Conservation (phyloP, 2,329 filamentous ascomycete genomes). For the Chrysoporthe puriensis region DNA sequence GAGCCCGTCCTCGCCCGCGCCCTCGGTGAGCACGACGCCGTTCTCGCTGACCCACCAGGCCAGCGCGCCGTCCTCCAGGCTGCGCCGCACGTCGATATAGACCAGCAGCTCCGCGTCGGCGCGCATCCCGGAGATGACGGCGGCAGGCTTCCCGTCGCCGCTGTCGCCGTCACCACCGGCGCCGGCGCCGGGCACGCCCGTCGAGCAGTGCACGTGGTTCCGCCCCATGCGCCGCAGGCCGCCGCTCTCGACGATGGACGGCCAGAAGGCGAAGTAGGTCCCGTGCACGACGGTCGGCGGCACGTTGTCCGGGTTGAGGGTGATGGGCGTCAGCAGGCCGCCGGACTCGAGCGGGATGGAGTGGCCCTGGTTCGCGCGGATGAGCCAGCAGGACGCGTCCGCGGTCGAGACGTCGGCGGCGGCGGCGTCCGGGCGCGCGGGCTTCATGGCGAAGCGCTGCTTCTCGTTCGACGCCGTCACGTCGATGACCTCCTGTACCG, state of each 20-base stretch:
- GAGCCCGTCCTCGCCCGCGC: constrained; percentile 58
- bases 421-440: constrained; percentile 39
- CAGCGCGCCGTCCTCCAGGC: constrained; percentile 63
- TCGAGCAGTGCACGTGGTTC: constrained; percentile 89
- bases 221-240: constrained; percentile 80
- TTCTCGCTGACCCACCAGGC: constrained; percentile 82
- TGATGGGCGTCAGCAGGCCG: constrained; percentile 70
- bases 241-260: constrained; percentile 72
- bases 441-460: constrained; percentile 83
- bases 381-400: constrained; percentile 73
- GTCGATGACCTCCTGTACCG: constrained; percentile 70
- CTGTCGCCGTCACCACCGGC: not conserved
- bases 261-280: constrained; percentile 83
- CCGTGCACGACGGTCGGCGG: constrained; percentile 79
- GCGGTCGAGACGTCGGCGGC: constrained; percentile 2
- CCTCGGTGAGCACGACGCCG: constrained; percentile 71
- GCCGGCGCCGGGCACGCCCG: constrained; percentile 59
- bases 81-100: constrained; percentile 71
- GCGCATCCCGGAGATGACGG: constrained; percentile 66
- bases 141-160: not conserved
- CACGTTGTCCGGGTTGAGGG: constrained; percentile 58
- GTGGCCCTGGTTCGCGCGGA: constrained; percentile 96
- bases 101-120: constrained; percentile 76
- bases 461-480: constrained; percentile 79
- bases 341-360: constrained; percentile 77